These are phyloP conservation scores for Rubroboletus satanas DNA, from an alignment of 768 basidiomycete species.

Conservation along the genomic window DNA sequence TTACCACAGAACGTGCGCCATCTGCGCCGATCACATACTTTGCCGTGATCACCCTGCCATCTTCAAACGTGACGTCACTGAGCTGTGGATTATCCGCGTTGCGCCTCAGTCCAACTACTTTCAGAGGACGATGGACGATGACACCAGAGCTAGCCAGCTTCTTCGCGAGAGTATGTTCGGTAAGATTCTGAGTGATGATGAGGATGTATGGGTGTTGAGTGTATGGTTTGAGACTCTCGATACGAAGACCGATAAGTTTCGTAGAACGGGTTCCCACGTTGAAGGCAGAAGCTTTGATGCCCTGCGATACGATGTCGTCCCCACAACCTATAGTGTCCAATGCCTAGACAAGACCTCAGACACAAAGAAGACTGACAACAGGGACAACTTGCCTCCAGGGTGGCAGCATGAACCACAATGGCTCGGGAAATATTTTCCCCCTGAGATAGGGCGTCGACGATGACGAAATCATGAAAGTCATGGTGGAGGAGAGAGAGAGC, in stretches of 20 bases:
- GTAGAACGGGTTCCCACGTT: conserved; percentile 30
- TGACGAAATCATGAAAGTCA: conserved; percentile 38
- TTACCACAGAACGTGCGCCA: conserved; percentile 44
- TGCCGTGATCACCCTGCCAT: conserved; percentile 40
- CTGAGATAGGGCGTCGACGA: conserved; percentile 39
- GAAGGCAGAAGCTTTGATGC: conserved; percentile 30
- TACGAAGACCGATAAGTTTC: conserved; percentile 28
- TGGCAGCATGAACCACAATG: conserved; percentile 46
- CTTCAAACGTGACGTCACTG: conserved; percentile 44
- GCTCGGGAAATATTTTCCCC: conserved; percentile 43
- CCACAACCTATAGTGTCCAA: conserved; percentile 44
- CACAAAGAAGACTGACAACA: conserved; percentile 10
- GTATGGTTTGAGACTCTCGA: conserved; percentile 35
- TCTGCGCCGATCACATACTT: conserved; percentile 52
- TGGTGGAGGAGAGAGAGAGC: conserved; percentile 44
- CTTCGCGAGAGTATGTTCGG: conserved; percentile 40
- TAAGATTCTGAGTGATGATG: conserved; percentile 41
- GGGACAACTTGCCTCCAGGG: conserved; percentile 41
- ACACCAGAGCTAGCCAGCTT: conserved; percentile 33
- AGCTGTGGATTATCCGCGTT: conserved; percentile 27
- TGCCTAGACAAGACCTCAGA: conserved; percentile 38
- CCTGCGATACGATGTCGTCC: conserved; percentile 35
- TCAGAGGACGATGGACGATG: conserved; percentile 35
- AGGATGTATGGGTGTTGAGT: conserved; percentile 44
- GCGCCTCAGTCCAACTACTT: conserved; percentile 36